phyloP scores from a whole-genome alignment of 31 red algal species.

The Asparagopsis taxiformis region DNA sequence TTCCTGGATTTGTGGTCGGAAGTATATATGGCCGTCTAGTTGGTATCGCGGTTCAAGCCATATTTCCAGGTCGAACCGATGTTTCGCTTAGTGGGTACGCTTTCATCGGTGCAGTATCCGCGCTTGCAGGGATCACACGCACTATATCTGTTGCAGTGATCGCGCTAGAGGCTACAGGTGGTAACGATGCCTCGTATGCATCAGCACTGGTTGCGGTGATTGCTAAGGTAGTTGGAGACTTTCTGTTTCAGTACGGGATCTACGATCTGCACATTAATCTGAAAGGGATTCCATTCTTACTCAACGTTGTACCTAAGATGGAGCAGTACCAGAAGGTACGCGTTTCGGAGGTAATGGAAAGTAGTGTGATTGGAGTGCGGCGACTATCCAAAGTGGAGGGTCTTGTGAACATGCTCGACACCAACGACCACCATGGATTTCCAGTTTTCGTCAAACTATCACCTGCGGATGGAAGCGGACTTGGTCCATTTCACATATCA shows the following conservation, averaged over 20 bases:
- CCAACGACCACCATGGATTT: slow-evolving; percentile 51
- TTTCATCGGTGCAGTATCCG: slow-evolving; percentile 58
- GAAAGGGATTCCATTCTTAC: slow-evolving; percentile 68
- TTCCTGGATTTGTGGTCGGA: slow-evolving; percentile 57
- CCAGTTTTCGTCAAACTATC: slow-evolving; percentile 57
- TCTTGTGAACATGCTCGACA: slow-evolving; percentile 27
- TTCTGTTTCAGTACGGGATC: slow-evolving; percentile 35
- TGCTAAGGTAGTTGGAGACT: slow-evolving; percentile 47
- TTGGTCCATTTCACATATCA: background rate
- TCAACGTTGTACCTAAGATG: slow-evolving; percentile 1
- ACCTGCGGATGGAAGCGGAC: background rate
- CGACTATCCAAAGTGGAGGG: slow-evolving; percentile 18
- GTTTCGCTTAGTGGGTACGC: slow-evolving; percentile 48
- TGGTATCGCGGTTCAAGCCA: slow-evolving; percentile 29
- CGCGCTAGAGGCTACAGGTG: slow-evolving; percentile 54
- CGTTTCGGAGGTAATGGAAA: slow-evolving; percentile 48
- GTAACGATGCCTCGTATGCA: slow-evolving; percentile 42
- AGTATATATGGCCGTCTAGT: slow-evolving; percentile 44
- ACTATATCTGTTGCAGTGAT: slow-evolving; percentile 71
- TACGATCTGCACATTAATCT: slow-evolving; percentile 65
- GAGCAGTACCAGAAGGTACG: slow-evolving; percentile 34
- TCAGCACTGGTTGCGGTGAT: slow-evolving; percentile 51
- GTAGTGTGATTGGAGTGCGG: slow-evolving; percentile 43
- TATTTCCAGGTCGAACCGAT: slow-evolving; percentile 45
- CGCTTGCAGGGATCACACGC: slow-evolving; percentile 58